These are phyloP conservation scores for Trichocladium antarcticum DNA, from an alignment of 495 filamentous ascomycete species.

Conservation along the genomic window DNA sequence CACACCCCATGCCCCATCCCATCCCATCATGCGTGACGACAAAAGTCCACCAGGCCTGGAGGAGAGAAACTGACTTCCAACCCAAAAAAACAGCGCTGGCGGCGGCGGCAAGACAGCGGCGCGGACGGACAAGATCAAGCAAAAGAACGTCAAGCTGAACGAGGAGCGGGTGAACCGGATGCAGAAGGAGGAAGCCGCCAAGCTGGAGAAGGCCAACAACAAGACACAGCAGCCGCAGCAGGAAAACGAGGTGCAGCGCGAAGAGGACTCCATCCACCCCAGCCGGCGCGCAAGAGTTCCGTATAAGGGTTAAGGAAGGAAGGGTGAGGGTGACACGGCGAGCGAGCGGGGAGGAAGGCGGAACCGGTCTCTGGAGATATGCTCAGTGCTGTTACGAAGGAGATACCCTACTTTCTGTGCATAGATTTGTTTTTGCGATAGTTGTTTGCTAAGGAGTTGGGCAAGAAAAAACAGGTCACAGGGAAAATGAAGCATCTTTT, in stretches of 20 bases:
- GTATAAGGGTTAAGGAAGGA: constrained; percentile 5
- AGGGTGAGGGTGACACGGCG: background rate
- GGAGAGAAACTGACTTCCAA: background rate
- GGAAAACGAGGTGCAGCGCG: constrained; percentile 15
- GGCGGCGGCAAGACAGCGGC: constrained; percentile 69
- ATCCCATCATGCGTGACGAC: too few relatives aligned
- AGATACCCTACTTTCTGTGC: constrained; percentile 8
- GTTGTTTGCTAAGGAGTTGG: background rate
- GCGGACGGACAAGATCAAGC: constrained; percentile 62
- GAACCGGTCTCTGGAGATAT: background rate
- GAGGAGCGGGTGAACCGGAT: constrained; percentile 56
- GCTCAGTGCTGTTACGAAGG: constrained; percentile 5
- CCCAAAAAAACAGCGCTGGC: constrained; percentile 43
- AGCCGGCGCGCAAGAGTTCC: constrained; percentile 19
- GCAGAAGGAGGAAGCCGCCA: constrained; percentile 42
- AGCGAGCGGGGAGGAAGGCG: background rate
- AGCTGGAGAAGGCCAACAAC: constrained; percentile 31
- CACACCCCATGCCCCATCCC: too few relatives aligned
- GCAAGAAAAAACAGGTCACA: background rate
- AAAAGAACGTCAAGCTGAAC: constrained; percentile 73
- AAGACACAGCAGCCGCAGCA: background rate
- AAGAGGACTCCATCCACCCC: constrained; percentile 21
- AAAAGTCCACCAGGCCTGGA: too few relatives aligned
- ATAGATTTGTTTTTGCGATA: background rate
- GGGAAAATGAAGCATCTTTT: constrained; percentile 12